Conservation (phyloP, 2,329 filamentous ascomycete genomes). For the Emergomyces orientalis region DNA sequence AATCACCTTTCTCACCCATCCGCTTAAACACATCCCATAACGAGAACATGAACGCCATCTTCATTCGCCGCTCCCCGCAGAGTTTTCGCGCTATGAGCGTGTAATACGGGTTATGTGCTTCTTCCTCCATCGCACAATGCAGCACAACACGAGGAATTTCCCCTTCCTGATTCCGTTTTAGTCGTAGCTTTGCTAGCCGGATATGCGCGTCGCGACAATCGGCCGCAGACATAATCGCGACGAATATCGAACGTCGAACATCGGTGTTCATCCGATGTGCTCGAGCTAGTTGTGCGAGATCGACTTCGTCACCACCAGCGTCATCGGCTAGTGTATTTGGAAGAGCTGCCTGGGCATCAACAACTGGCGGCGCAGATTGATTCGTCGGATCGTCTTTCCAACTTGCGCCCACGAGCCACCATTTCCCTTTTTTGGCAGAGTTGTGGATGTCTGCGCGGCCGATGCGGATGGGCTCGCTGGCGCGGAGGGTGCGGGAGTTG, state of each 20-base stretch:
- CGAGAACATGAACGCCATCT: conserved; percentile 77
- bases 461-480: conserved; percentile 71
- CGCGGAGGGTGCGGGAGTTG: conserved; percentile 55
- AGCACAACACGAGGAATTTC: conserved; percentile 83
- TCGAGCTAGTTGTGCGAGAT: conserved; percentile 64
- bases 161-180: conserved; percentile 76
- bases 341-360: neutral
- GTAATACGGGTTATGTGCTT: conserved; percentile 87
- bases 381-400: conserved; percentile 47
- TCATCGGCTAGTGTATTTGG: conserved; percentile 26
- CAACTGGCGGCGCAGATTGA: conserved; percentile 4
- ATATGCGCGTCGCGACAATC: conserved; percentile 77
- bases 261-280: conserved; percentile 81
- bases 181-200: conserved; percentile 67
- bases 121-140: conserved; percentile 75
- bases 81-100: conserved; percentile 71
- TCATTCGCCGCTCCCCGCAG: conserved; percentile 56
- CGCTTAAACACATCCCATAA: conserved; percentile 78
- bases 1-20: conserved; percentile 61
- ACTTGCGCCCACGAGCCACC: conserved; percentile 98
- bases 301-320: conserved; percentile 43
- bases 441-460: conserved; percentile 73
- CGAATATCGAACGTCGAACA: conserved; percentile 81
- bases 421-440: conserved; percentile 81
- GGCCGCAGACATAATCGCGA: conserved; percentile 74